phyloP scores from a whole-genome alignment of 176 grass and related monocot genomes.

The Pontederia paniculata region DNA sequence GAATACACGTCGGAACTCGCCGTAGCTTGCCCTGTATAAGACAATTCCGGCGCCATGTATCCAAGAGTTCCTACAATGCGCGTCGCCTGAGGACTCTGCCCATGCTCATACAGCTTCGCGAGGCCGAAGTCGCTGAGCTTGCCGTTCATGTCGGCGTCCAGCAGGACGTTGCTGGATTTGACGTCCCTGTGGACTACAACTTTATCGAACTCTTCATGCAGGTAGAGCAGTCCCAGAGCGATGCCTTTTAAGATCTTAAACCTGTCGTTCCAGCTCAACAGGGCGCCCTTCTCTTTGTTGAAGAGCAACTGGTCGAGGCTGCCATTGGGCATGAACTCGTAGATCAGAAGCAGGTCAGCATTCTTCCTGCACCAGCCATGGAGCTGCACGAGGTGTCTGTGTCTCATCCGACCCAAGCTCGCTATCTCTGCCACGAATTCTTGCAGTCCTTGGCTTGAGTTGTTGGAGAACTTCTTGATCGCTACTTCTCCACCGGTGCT shows the following conservation, averaged over 20 bases:
- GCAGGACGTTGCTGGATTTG: slow-evolving; percentile 36
- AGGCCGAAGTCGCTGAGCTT: too few species aligned
- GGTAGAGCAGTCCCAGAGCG: too few species aligned
- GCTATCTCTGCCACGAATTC: too few species aligned
- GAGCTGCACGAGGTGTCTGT: slow-evolving; percentile 17
- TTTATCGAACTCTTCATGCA: slow-evolving; percentile 29
- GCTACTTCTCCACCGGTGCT: slow-evolving; percentile 4
- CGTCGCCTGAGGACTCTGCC: slow-evolving; percentile 26
- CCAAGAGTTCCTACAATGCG: too few species aligned
- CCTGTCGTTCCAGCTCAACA: slow-evolving; percentile 24
- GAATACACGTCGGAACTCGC: slow-evolving; percentile 39
- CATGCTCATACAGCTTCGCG: slow-evolving; percentile 21
- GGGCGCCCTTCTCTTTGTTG: neutral
- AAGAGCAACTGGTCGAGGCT: slow-evolving; percentile 16
- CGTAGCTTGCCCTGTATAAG: slow-evolving; percentile 24
- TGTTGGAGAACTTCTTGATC: slow-evolving; percentile 22
- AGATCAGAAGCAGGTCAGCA: slow-evolving; percentile 23
- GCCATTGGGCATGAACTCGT: slow-evolving; percentile 15
- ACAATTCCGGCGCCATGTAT: too few species aligned
- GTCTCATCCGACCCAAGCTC: slow-evolving; percentile 8
- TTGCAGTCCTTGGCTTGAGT: slow-evolving; percentile 23
- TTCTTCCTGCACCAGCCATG: slow-evolving; percentile 16
- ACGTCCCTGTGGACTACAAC: slow-evolving; percentile 24
- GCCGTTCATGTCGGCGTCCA: too few species aligned
- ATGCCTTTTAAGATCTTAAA: slow-evolving; percentile 34